Evolutionary conservation across 306 rosid species (phyloP).

Genomic region (Mimosa bimucronata): DNA sequence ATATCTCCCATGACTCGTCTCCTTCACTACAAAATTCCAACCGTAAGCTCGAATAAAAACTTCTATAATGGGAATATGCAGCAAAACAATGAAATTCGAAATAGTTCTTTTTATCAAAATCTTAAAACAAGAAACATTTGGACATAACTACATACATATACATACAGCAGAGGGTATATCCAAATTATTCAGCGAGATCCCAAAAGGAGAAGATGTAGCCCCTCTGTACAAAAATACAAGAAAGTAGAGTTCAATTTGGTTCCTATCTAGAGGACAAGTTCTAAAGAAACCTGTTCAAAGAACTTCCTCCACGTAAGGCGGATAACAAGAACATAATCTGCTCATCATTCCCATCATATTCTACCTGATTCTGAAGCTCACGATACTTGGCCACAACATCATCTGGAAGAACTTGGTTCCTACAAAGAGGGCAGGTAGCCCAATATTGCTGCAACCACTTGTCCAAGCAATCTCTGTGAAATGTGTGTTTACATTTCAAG

Average conservation of each 20-base stretch:
- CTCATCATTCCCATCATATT: constrained; percentile 57
- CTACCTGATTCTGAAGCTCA: constrained; percentile 58
- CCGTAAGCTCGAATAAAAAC: not conserved
- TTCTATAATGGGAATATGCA: not conserved
- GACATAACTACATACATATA: not conserved
- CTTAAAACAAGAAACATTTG: constrained; percentile 3
- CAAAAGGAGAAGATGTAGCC: not conserved
- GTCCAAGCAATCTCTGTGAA: constrained; percentile 83
- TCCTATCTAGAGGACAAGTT: not conserved
- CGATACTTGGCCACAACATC: constrained; percentile 71
- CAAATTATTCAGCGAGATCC: constrained; percentile 8
- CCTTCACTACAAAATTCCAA: constrained; percentile 19
- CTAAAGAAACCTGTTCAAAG: constrained; percentile 47
- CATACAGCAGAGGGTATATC: not conserved
- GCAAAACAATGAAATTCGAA: not conserved
- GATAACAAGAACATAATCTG: constrained; percentile 59
- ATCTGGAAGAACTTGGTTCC: constrained; percentile 68
- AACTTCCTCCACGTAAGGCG: constrained; percentile 54
- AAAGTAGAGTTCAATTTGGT: not conserved
- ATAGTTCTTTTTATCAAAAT: not conserved
- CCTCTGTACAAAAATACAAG: constrained; percentile 1
- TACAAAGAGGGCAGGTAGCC: constrained; percentile 89
- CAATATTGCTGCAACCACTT: constrained; percentile 70
- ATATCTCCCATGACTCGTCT: not conserved
- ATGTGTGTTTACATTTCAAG: constrained; percentile 73